Base-by-base conservation (phyloP, 1,139 yeast species). In the Candida tropicalis region DNA sequence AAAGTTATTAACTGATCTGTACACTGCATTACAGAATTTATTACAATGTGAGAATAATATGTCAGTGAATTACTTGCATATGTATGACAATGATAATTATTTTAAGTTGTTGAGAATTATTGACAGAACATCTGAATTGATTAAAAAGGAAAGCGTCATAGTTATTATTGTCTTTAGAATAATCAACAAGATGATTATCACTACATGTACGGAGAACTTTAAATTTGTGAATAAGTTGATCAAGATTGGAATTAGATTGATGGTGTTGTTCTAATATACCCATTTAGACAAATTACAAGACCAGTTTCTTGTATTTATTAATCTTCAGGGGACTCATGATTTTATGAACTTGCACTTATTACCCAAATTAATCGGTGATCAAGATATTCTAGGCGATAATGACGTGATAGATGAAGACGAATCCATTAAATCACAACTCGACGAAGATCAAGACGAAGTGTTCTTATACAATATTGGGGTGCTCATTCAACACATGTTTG, bases 301-400 rank as follows among this genome's bases (percentile, higher is more conserved):
- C 9, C 75, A 75, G 49, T 52, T 73, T 28, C 49, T 65, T 11
- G 48, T 66, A 2, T 75, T 76, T 47, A 35, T 70, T 3, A 73
- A 73, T 45, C 43, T 72, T n/a, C 51, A 55, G 2, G 49, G 59
- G 2, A 53, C 57, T 5, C 58, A 52, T 43, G 43, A 41, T n/a
- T 51, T 51, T 24, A 44, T 57, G 32, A 43, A 39, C 31, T 43
- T 46, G 37, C 36, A 45, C 11, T 20, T 33, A 3, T 38, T 48
- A n/a, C 53, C 54, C 4, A 41, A 45, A 34, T 37, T 50, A 8
- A 38, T 43, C 15, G 46, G 48, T 12, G 43, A 44, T 31, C 28
- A 43, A 25, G 28, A 41, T 20, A 42, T 42, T 26, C 38, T 42
- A 15, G 28, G 35, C 8, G 47, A 45, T 5, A 24, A 37, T 3